These are phyloP conservation scores for Fragaria nilgerrensis DNA, from an alignment of 306 rosid genomes.

Conservation along the genomic window DNA sequence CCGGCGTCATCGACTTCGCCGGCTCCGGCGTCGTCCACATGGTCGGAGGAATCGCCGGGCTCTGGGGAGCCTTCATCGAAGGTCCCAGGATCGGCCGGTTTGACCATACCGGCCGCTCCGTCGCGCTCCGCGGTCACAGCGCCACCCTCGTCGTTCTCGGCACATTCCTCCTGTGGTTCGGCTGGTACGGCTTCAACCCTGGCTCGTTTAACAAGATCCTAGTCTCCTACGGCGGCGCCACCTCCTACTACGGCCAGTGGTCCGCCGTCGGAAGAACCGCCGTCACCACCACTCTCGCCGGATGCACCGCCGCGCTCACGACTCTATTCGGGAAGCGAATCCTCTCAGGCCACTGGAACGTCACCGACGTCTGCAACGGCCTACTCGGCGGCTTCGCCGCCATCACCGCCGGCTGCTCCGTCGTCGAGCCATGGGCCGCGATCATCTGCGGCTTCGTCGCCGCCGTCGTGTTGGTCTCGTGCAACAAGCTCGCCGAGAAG, in stretches of 20 bases:
- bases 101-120: constrained; percentile 53
- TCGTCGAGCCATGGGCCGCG: constrained; percentile 95
- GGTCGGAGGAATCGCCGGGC: constrained; percentile 87
- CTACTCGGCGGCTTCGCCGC: constrained; percentile 90
- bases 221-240: not conserved
- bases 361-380: constrained; percentile 84
- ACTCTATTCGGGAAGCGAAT: constrained; percentile 77
- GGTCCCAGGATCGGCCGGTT: constrained; percentile 88
- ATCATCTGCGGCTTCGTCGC: constrained; percentile 80
- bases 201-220: constrained; percentile 74
- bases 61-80: constrained; percentile 83
- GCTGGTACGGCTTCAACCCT: constrained; percentile 97
- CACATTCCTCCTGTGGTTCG: constrained; percentile 89
- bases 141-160: constrained; percentile 74
- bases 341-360: constrained; percentile 92
- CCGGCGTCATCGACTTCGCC: constrained; percentile 86
- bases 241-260: constrained; percentile 74
- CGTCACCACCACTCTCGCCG: constrained; percentile 79
- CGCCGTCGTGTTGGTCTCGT: constrained; percentile 47
- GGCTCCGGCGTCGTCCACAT: constrained; percentile 93
- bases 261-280: constrained; percentile 88
- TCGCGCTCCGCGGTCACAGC: constrained; percentile 61
- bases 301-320: constrained; percentile 78
- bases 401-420: constrained; percentile 79
- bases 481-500: constrained; percentile 69